Evolutionary conservation across 768 basidiomycete genomes (phyloP), one percentile per base, ranked within the genome.

Genomic region (Hortiboletus flavorubellus): DNA sequence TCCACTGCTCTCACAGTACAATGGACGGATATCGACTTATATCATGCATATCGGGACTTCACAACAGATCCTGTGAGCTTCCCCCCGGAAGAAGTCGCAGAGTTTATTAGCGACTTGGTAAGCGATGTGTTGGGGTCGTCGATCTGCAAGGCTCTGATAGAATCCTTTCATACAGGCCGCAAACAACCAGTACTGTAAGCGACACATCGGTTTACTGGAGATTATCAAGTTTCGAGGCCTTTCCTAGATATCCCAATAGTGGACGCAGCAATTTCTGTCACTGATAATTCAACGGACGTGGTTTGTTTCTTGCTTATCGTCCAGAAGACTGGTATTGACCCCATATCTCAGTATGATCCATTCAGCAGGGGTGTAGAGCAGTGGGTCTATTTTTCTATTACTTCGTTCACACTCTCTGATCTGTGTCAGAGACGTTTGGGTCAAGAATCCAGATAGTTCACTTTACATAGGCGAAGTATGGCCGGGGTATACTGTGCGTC

Each of bases 1-100:
- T 8, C 33, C 6, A 56, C 18, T 18, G 5, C 3, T 18, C 5
- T 18, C 10, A 10, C 45, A 85, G 84, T 82, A 43, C 86, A 86
- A 79, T 89, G 86, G 86, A 86, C 83, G 60, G 86, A 87, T 63
- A 86, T 89, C 59, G 86, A 89, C 69, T 59, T 87, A 49, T 87
- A 86, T 60, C 82, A 86, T 59, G 81, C 84, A n/a, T 71, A 81
- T 18, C 76, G 86, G 16, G 86, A 86, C 68, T 87, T 87, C 60
- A 88, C 86, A 5, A 68, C 78, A 23, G 85, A 87, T 64, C 84
- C 85, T 31, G 76, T 81, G n/a, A 78, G 73, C 37, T 88, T 80
- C 70, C 81, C 85, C 6, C 72, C 67, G 15, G 75, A 80, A 15
- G 79, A 82, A 53, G 71, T 86, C 61, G 66, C 72, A 33, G 64